Evolutionary conservation across 2,329 filamentous ascomycete species (phyloP), one percentile per base, ranked within the genome.

Genomic region (Lecanicillium sp.): DNA sequence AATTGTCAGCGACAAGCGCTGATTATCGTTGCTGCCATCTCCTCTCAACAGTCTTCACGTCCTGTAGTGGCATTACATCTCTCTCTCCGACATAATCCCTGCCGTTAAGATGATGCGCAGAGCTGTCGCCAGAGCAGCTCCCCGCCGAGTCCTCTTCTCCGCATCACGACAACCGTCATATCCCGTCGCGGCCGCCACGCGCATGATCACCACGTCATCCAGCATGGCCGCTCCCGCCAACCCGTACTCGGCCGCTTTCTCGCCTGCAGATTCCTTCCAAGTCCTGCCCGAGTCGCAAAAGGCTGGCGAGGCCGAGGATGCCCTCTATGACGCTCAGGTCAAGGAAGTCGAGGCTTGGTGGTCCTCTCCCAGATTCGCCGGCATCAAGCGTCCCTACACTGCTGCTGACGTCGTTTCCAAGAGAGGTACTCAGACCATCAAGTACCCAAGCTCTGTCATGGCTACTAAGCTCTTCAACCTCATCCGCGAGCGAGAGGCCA

Each of bases 361-460:
- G 90, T 73, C 76, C 15, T 83, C 81, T 29, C 81, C 86, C 7
- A 80, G 92, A 41, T 98, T 80, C 58, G 75, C 83, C 48, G 90
- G 85, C 43, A 95, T 96, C 68, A 92, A 84, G 68, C 75, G 92
- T 33, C 88, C 90, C 9, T 98, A 96, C 60, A 83, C 82, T 14
- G 85, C 88, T 2, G 85, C 82, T 51, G 89, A 95, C 64, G 83
- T 98, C 5, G 90, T 95, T 45, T 88, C 83, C 62, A 96, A 96
- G 69, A 75, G 92, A 45, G 92, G 92, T 9, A 82, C 87, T 6
- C 74, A 95, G 48, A 79, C 86, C 54, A 85, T 95, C 57, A 78
- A 75, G 36, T 96, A 95, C 51, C 85, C 92, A 1, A 95, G 88
- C 64, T 95, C 88, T 12, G 66, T 94, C 45, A 95, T 95, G 85